A percentile compares a stretch with the other conserved stretches of the same genome.
phyloP scores from a whole-genome alignment of 306 rosid genomes.

The Acacia crassicarpa region DNA sequence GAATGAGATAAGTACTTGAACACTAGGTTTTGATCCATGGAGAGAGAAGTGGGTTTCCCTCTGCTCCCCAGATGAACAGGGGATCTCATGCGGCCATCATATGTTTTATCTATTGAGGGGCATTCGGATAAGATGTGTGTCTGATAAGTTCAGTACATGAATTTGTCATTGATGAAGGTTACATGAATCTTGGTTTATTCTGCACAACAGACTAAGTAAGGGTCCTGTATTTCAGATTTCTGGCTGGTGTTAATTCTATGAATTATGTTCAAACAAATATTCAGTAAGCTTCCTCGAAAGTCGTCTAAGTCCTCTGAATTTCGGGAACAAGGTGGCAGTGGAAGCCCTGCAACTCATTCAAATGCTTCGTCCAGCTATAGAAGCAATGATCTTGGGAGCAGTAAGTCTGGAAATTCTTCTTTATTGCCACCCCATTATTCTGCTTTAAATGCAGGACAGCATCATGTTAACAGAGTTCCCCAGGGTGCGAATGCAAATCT shows the following conservation, averaged over 20 bases:
- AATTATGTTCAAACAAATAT: conserved; percentile 57
- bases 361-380: conserved; percentile 40
- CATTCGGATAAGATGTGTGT: neutral
- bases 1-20: conserved; percentile 21
- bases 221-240: conserved; percentile 25
- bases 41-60: conserved; percentile 16
- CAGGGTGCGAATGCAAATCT: conserved; percentile 38
- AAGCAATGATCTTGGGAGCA: conserved; percentile 40
- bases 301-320: conserved; percentile 48
- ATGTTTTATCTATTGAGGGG: neutral
- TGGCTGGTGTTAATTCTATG: conserved; percentile 18
- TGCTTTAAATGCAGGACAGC: conserved; percentile 44
- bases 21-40: conserved; percentile 32
- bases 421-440: conserved; percentile 37
- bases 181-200: conserved; percentile 1
- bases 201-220: neutral
- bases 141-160: conserved; percentile 9
- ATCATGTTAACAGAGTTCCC: conserved; percentile 33
- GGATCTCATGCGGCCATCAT: neutral
- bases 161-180: conserved; percentile 15
- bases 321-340: conserved; percentile 43
- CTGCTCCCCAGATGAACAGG: conserved; percentile 37
- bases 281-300: conserved; percentile 60
- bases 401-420: conserved; percentile 43
- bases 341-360: conserved; percentile 32